Base-by-base conservation (phyloP, 805 yeast species). In the Cyberlindnera meyerae region DNA sequence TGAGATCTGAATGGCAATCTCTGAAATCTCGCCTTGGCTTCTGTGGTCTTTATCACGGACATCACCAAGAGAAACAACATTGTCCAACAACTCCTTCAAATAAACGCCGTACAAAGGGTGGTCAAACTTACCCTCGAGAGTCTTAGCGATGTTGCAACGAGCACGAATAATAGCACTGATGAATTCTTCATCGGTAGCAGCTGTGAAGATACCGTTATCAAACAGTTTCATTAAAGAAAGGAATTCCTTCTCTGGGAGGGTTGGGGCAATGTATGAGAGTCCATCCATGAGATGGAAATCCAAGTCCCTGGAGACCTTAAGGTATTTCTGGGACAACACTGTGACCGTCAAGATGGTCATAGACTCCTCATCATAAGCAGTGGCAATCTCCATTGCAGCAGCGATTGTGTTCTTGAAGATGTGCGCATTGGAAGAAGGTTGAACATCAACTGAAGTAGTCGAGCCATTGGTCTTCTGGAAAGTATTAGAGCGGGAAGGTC, bases 321-420 rank as follows among this genome's bases (percentile, higher is more conserved):
- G 66, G 5, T 79, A 65, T 52, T 88, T 89, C 55, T 89, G 97
- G 11, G 85, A 76, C 39, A 93, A 67, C 26, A 93, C 78, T 0
- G 96, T 81, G 11, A 85, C 78, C 0, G 94, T 79, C 45, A 93
- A 68, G 4, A 83, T 79, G 13, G 83, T 75, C 21, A 90, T 82
- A 13, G 84, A 73, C 38, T 76, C 78, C 45, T 83, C 93, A 29
- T 75, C 70, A 50, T 84, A 82, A 22, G 69, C 66, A 18, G 74
- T 70, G 0, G 89, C 77, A 27, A 89, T 73, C 32, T 77, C 77
- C 29, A 78, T 70, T 8, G 81, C 72, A 0, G 94, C 79, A 8
- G 74, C 69, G 14, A 87, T 73, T 18, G 88, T 77, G 54, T 87
- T 85, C 40, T 73, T 68, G 54, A 77, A 79, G 8, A 81, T 45